A percentile compares a stretch with the other conserved stretches of the same genome.
These are phyloP conservation scores for Drosera capensis DNA, from an alignment of 148 eudicot genomes.

Conservation along the genomic window DNA sequence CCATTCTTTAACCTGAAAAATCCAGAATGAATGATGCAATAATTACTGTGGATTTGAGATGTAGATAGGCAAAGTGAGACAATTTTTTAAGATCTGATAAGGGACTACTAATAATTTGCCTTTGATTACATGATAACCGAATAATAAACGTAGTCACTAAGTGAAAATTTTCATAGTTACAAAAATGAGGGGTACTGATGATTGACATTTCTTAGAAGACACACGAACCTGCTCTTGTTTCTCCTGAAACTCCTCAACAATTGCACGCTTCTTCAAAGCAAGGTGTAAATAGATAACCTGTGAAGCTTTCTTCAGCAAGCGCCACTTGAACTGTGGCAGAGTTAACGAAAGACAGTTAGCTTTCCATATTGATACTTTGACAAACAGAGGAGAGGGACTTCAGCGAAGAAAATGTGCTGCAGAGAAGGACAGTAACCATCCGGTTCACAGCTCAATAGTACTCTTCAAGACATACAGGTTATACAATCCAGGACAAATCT, in stretches of 20 bases:
- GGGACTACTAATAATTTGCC: no score
- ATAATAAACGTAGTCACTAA: background rate
- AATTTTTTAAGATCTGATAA: no score
- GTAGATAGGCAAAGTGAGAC: background rate
- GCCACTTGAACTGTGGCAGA: constrained; percentile 70
- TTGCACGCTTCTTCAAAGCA: constrained; percentile 70
- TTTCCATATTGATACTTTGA: background rate
- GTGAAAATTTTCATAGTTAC: background rate
- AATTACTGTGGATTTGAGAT: no score
- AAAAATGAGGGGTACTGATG: background rate
- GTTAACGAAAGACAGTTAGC: background rate
- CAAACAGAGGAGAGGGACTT: background rate
- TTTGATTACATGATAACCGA: no score
- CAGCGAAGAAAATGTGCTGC: background rate
- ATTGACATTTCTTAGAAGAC: background rate
- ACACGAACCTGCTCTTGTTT: constrained; percentile 78
- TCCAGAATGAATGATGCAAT: background rate
- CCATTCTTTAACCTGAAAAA: constrained; percentile 30
- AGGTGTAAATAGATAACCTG: constrained; percentile 80
- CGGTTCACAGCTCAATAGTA: background rate
- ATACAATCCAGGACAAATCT: background rate
- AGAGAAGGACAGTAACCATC: background rate
- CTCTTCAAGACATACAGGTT: background rate
- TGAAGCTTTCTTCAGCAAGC: constrained; percentile 73
- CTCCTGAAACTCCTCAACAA: constrained; percentile 77